phyloP scores from a whole-genome alignment of 441 rosid genomes.

The Eutrema salsugineum region DNA sequence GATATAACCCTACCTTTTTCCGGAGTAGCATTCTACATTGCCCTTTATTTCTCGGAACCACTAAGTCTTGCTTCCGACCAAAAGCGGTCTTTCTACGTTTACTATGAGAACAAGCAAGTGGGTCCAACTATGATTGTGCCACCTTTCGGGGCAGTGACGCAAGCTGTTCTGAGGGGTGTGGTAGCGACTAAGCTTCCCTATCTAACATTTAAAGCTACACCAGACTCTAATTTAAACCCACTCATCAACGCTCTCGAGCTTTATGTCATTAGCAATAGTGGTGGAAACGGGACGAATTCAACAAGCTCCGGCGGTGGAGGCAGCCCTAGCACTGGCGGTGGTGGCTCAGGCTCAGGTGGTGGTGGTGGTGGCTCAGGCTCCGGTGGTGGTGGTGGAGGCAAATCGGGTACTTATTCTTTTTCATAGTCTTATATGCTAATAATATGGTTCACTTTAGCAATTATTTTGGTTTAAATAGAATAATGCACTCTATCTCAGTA shows the following conservation, averaged over 20 bases:
- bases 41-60: constrained; percentile 52
- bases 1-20: constrained; percentile 23
- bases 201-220: constrained; percentile 34
- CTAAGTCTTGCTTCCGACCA: constrained; percentile 22
- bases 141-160: constrained; percentile 30
- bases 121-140: constrained; percentile 29
- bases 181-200: constrained; percentile 22
- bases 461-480: too few species aligned
- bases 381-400: background rate
- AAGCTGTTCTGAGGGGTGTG: constrained; percentile 10
- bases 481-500: too few species aligned
- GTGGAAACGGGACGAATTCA: background rate
- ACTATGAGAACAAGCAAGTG: background rate
- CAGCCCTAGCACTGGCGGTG: background rate
- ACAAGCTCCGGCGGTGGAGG: constrained; percentile 32
- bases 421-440: background rate
- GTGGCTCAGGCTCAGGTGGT: constrained; percentile 26
- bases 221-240: constrained; percentile 45
- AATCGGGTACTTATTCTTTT: background rate
- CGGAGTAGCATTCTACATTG: constrained; percentile 29
- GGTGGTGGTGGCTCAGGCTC: constrained; percentile 15
- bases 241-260: constrained; percentile 54
- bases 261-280: constrained; percentile 31
- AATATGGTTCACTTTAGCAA: background rate
- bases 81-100: constrained; percentile 37